Evolutionary conservation across 805 yeast genomes (phyloP).

Genomic region (Kazachstania kunashirensis): DNA sequence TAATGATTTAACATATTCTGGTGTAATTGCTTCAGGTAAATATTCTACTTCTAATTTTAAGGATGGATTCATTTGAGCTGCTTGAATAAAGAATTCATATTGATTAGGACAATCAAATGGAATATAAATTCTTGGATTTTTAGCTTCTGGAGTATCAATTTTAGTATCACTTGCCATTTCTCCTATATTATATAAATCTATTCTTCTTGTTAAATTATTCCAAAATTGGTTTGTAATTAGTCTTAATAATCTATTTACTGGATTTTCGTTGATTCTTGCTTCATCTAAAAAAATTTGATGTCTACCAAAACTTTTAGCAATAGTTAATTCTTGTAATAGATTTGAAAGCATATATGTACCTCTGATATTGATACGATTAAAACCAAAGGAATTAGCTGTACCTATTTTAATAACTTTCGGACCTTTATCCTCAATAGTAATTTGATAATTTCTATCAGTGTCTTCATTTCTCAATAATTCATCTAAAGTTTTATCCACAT

Average conservation of each 20-base stretch:
- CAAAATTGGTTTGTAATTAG: constrained; percentile 72
- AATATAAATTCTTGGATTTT: constrained; percentile 66
- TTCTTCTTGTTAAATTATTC: constrained; percentile 63
- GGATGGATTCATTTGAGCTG: constrained; percentile 46
- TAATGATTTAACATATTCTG: constrained; percentile 66
- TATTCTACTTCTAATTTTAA: constrained; percentile 61
- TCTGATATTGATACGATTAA: constrained; percentile 56
- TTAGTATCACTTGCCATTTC: constrained; percentile 74
- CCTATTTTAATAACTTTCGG: constrained; percentile 75
- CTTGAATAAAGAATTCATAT: constrained; percentile 51
- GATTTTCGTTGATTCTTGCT: constrained; percentile 75
- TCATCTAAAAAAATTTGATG: constrained; percentile 74
- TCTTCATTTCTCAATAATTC: constrained; percentile 69
- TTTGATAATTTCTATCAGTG: constrained; percentile 76
- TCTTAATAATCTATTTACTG: constrained; percentile 66
- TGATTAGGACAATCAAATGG: constrained; percentile 66
- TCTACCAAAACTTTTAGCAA: constrained; percentile 74
- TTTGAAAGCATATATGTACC: constrained; percentile 89
- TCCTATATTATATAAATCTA: constrained; percentile 52
- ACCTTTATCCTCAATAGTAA: constrained; percentile 76
- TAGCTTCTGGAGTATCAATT: constrained; percentile 49
- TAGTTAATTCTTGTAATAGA: constrained; percentile 76
- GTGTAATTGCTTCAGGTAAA: constrained; percentile 65
- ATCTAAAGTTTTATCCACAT: constrained; percentile 62
- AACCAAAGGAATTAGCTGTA: constrained; percentile 80